A percentile compares a stretch with the other conserved stretches of the same genome.
Evolutionary conservation across 2,329 filamentous ascomycete genomes (phyloP).

Genomic region (Colletotrichum sojae): DNA sequence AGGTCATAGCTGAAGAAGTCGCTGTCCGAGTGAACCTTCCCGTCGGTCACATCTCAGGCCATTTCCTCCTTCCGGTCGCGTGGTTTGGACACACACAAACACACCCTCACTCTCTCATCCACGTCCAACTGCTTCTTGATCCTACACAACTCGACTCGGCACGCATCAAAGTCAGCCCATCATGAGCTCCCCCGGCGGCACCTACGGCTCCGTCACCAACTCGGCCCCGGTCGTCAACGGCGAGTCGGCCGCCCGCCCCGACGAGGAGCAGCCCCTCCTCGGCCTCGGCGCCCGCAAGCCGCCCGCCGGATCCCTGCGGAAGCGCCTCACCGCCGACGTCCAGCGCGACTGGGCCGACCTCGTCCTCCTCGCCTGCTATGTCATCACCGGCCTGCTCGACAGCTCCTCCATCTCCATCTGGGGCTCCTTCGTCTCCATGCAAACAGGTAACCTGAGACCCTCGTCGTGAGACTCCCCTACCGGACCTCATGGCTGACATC

Average conservation of each 20-base stretch:
- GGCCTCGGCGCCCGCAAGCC: slow-evolving; percentile 44
- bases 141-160: no score
- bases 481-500: not conserved
- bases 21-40: not conserved
- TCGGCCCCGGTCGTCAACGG: slow-evolving; percentile 30
- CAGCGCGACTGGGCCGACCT: slow-evolving; percentile 76
- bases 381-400: slow-evolving; percentile 84
- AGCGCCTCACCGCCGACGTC: slow-evolving; percentile 62
- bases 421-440: slow-evolving; percentile 88
- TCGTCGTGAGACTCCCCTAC: not conserved
- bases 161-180: not conserved
- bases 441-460: slow-evolving; percentile 72
- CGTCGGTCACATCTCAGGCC: not conserved
- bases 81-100: not conserved
- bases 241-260: slow-evolving; percentile 21
- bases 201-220: slow-evolving; percentile 31
- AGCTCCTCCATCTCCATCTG: slow-evolving; percentile 83
- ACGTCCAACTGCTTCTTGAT: no score
- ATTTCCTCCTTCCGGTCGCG: not conserved
- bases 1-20: slow-evolving; percentile 1
- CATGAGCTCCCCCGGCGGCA: slow-evolving; percentile 18
- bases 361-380: slow-evolving; percentile 79
- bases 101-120: no score
- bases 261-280: slow-evolving; percentile 55
- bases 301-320: slow-evolving; percentile 45